phyloP scores from a whole-genome alignment of 192 early-diverging fungal species.

The Backusella mclennaniae region DNA sequence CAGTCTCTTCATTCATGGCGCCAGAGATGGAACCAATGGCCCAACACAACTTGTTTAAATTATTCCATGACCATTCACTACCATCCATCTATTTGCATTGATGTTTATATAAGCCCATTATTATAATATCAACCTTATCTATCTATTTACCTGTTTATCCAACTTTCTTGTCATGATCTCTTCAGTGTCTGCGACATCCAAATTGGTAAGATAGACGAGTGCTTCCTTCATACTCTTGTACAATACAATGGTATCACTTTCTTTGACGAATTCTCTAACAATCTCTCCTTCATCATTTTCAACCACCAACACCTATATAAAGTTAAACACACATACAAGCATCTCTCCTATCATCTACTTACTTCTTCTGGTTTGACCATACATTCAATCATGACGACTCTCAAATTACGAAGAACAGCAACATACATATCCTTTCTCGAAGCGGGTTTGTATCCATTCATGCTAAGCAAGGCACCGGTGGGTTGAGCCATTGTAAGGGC shows the following conservation, averaged over 20 bases:
- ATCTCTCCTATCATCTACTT: background rate
- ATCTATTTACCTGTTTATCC: constrained; percentile 64
- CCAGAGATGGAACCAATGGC: constrained; percentile 98
- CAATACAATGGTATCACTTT: constrained; percentile 95
- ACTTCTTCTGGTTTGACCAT: constrained; percentile 99
- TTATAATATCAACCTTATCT: too few species aligned
- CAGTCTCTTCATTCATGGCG: constrained; percentile 94
- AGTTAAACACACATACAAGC: background rate
- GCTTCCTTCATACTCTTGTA: constrained; percentile 99
- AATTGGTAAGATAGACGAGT: constrained; percentile 95
- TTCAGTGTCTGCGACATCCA: constrained; percentile 93
- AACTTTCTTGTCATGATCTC: constrained; percentile 95
- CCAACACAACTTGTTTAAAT: constrained; percentile 98
- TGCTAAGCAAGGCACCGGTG: constrained; percentile 60
- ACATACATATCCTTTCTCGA: constrained; percentile 82
- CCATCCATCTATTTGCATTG: constrained; percentile 72
- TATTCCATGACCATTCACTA: constrained; percentile 97
- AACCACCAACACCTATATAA: constrained; percentile 80
- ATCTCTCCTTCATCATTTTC: constrained; percentile 99
- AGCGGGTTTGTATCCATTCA: constrained; percentile 36
- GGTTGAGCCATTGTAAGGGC: constrained; percentile 55
- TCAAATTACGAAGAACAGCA: constrained; percentile 81
- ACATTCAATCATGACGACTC: constrained; percentile 95
- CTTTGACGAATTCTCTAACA: constrained; percentile 95
- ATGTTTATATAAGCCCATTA: too few species aligned